Percentiles rank a stretch among this genome's conserved stretches.
Evolutionary conservation across 2,329 filamentous ascomycete species (phyloP).

Genomic region (Aspergillus alliaceus): DNA sequence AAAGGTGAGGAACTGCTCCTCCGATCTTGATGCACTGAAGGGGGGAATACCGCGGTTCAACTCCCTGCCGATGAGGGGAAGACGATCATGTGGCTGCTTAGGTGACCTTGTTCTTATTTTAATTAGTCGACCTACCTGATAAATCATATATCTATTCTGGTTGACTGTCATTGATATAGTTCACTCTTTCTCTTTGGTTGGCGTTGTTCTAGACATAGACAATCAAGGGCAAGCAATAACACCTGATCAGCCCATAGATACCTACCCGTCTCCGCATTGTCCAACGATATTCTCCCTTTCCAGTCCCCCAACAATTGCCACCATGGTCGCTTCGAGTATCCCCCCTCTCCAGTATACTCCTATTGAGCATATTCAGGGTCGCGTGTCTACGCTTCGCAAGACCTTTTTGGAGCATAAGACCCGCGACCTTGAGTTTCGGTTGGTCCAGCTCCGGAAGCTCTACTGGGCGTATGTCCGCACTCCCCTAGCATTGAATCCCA

Average conservation of each 20-base stretch:
- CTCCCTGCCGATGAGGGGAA: background rate
- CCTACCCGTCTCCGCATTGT: background rate
- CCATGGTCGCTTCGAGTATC: constrained; percentile 36
- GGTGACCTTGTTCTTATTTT: background rate
- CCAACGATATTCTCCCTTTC: background rate
- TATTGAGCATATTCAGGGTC: constrained; percentile 64
- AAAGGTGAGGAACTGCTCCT: background rate
- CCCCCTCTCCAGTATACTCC: constrained; percentile 60
- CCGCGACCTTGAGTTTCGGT: constrained; percentile 76
- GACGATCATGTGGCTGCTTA: background rate
- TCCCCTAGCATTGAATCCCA: background rate
- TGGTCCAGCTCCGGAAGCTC: constrained; percentile 84
- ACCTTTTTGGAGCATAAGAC: constrained; percentile 81
- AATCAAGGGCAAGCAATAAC: background rate
- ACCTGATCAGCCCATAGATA: background rate
- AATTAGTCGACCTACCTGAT: background rate
- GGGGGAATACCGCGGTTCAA: background rate
- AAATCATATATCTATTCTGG: background rate
- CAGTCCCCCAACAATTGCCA: constrained; percentile 2
- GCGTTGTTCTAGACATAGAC: too few species aligned
- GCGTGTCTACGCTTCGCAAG: constrained; percentile 60
- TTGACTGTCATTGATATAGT: background rate
- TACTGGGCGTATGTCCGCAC: constrained; percentile 71
- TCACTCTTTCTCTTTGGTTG: background rate
- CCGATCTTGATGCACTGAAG: background rate